phyloP scores from a whole-genome alignment of 2,329 filamentous ascomycete species.

The Laburnicola sp. region DNA sequence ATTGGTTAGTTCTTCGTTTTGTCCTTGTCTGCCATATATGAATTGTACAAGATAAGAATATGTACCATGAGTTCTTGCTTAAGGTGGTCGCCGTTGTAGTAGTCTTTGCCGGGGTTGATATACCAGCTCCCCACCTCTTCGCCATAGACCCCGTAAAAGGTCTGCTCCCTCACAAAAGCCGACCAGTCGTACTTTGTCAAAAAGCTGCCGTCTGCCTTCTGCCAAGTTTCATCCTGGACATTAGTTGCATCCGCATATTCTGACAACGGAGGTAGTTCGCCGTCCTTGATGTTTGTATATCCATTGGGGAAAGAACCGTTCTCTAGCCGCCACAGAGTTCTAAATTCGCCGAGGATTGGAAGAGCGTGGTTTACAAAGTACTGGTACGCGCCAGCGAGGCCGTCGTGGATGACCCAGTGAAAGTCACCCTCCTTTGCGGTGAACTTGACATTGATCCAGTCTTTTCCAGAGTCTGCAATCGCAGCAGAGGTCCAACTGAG shows the following conservation, averaged over 20 bases:
- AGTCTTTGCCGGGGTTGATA: slow-evolving; percentile 55
- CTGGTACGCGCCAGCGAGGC: slow-evolving; percentile 58
- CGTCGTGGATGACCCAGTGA: slow-evolving; percentile 57
- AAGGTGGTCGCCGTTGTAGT: slow-evolving; percentile 57
- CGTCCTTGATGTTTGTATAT: slow-evolving; percentile 52
- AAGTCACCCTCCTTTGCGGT: slow-evolving; percentile 53
- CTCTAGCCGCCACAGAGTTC: slow-evolving; percentile 56
- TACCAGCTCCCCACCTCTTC: slow-evolving; percentile 57
- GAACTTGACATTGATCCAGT: slow-evolving; percentile 56
- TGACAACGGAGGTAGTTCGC: slow-evolving; percentile 48
- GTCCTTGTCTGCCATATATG: too few species aligned
- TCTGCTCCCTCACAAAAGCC: slow-evolving; percentile 45
- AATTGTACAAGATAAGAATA: neutral
- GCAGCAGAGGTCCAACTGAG: slow-evolving; percentile 54
- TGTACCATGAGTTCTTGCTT: slow-evolving; percentile 57
- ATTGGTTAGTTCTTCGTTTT: neutral
- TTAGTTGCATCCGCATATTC: slow-evolving; percentile 53
- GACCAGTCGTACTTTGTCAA: slow-evolving; percentile 59
- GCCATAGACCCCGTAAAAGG: slow-evolving; percentile 57
- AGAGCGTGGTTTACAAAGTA: slow-evolving; percentile 58
- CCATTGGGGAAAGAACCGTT: slow-evolving; percentile 54
- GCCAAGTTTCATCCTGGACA: slow-evolving; percentile 60
- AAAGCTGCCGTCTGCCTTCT: slow-evolving; percentile 52
- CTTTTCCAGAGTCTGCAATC: slow-evolving; percentile 46
- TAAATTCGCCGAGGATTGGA: slow-evolving; percentile 54